Percentiles rank a stretch among this genome's conserved stretches.
phyloP scores from a whole-genome alignment of 2,329 filamentous ascomycete species.

The Pestalotiopsis sp. region DNA sequence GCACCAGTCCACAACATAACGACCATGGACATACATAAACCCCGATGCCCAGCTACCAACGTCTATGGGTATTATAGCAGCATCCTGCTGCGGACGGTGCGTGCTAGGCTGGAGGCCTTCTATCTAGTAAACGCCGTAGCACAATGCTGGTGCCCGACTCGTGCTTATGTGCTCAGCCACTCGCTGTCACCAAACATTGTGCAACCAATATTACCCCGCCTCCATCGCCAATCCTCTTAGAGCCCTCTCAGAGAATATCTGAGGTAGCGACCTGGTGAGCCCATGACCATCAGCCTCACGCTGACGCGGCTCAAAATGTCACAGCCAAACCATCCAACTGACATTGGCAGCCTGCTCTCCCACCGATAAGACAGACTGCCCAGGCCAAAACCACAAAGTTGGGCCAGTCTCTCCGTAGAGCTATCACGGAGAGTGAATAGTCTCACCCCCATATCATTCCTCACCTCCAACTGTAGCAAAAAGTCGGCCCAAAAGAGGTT shows the following conservation, averaged over 20 bases:
- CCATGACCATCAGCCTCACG: neutral
- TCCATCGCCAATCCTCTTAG: neutral
- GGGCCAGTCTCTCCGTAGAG: neutral
- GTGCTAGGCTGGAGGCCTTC: neutral
- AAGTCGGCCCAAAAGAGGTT: neutral
- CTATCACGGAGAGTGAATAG: neutral
- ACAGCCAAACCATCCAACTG: neutral
- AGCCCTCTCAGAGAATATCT: too few relatives aligned
- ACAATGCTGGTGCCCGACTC: neutral
- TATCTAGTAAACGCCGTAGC: neutral
- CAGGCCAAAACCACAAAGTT: neutral
- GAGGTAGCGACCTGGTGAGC: neutral
- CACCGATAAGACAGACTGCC: neutral
- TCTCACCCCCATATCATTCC: neutral
- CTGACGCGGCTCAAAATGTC: constrained; percentile 5
- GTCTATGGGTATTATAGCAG: neutral
- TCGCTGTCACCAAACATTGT: neutral
- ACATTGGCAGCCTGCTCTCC: neutral
- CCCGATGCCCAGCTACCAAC: neutral
- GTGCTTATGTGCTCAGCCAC: constrained; percentile 1
- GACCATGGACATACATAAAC: neutral
- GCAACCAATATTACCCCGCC: neutral
- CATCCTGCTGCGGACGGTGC: neutral
- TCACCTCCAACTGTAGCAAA: neutral
- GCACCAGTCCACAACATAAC: neutral